A percentile compares a stretch with the other conserved stretches of the same genome.
These are phyloP conservation scores for Termitomyces sp. DNA, from an alignment of 768 basidiomycete species.

Conservation along the genomic window DNA sequence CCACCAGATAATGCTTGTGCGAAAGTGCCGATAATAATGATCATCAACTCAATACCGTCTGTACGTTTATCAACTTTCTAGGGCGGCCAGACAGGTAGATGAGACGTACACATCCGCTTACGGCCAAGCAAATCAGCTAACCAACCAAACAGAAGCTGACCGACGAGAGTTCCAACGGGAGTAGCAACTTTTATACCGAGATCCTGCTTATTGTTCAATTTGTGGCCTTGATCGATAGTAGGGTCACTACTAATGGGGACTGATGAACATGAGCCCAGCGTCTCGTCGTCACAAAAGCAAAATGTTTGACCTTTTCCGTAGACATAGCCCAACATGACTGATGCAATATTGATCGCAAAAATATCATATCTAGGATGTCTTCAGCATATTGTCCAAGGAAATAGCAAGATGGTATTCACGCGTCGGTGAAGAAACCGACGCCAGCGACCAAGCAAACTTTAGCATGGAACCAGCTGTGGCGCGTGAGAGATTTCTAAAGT, in stretches of 20 bases:
- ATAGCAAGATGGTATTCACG: conserved; percentile 33
- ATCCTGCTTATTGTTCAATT: conserved; percentile 57
- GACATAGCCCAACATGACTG: conserved; percentile 79
- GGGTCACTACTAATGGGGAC: no score
- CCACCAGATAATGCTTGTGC: conserved; percentile 73
- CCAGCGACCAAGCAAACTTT: conserved; percentile 70
- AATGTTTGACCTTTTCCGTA: conserved; percentile 43
- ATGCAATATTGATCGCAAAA: conserved; percentile 86
- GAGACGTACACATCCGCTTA: conserved; percentile 69
- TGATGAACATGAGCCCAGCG: neutral
- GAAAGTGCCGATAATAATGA: conserved; percentile 78
- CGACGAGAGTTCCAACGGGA: conserved; percentile 72
- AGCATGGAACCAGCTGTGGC: conserved; percentile 74
- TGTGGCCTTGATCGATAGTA: no score
- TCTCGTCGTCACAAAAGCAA: neutral
- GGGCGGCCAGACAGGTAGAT: neutral
- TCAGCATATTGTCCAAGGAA: neutral
- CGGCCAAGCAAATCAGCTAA: conserved; percentile 74
- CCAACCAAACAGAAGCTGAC: conserved; percentile 78
- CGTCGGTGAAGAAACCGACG: conserved; percentile 90
- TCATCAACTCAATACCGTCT: conserved; percentile 74
- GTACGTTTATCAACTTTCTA: conserved; percentile 1
- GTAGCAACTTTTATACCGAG: conserved; percentile 80
- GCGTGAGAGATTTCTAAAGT: neutral
- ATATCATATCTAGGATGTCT: conserved; percentile 64